These are phyloP conservation scores for Tolypocladium sp. DNA, from an alignment of 2,329 filamentous ascomycete genomes.

Conservation along the genomic window DNA sequence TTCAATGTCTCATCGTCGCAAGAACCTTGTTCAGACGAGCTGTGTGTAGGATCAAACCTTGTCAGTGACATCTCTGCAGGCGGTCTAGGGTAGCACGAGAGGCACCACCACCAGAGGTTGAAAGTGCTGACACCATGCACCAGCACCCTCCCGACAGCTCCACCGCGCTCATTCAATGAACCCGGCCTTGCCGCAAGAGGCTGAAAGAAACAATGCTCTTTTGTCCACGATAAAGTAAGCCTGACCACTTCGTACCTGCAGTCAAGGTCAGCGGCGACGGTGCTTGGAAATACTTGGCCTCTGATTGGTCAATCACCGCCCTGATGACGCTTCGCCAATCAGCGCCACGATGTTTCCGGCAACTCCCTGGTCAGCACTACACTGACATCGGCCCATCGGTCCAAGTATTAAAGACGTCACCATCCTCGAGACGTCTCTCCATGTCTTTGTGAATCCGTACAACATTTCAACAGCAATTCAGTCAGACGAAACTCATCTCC, in stretches of 20 bases:
- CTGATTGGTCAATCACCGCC: constrained; percentile 5
- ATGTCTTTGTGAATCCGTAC: neutral
- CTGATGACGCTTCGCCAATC: constrained; percentile 3
- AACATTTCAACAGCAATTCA: neutral
- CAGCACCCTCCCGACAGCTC: neutral
- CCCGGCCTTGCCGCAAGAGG: neutral
- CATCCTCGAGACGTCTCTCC: neutral
- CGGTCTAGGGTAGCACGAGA: neutral
- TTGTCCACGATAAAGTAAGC: neutral
- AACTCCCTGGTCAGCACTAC: constrained; percentile 1
- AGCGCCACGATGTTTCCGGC: neutral
- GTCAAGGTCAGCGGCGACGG: neutral
- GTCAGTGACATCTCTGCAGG: neutral
- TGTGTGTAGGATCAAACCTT: neutral
- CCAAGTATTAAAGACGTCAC: constrained; percentile 9
- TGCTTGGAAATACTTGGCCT: constrained; percentile 8
- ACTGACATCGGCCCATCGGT: neutral
- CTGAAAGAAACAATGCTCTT: neutral
- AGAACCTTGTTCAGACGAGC: neutral
- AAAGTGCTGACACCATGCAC: neutral
- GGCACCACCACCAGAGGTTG: neutral
- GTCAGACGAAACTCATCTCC: neutral
- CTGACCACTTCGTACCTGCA: neutral
- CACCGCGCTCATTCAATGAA: neutral
- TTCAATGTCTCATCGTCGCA: neutral